Base-by-base conservation (phyloP, 164 flowering plant genomes). In the Cinnamomum micranthum region DNA sequence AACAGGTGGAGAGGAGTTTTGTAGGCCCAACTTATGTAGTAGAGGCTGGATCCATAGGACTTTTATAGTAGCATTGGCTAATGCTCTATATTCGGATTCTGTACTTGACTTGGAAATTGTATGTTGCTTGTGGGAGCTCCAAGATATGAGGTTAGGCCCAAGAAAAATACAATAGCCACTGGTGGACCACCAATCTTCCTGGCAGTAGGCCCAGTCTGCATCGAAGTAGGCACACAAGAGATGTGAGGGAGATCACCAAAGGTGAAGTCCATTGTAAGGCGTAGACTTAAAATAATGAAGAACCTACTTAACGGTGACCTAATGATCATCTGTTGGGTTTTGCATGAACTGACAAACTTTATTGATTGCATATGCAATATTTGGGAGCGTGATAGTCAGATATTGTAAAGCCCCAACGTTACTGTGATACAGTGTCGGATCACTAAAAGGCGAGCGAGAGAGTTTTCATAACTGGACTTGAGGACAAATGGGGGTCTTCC, bases 271-370 rank as follows among this genome's bases (percentile, higher is more conserved):
- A 52, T 1, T 11, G 59, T 0, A 17, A 17, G 17, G 15, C 3
- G 19, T 52, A 9, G 13, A 17, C 59, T 52, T 52, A 2, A 52
- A 5, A 28, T 28, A 28, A 3, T 0, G 31, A 28, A 3, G 31
- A 3, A 28, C 0, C 31, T 5, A 5, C 17, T 11, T 52, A 11
- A 52, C 17, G 59, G 19, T 1, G 0, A 11, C 13, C 19, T 0
- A 12, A 4, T 52, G 13, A 11, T 11, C 2, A 12, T 4, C 5
- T 0, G 17, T 1, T 2, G 19, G 13, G 0, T 17, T 28, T 0
- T 28, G 5, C 4, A 28, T 28, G 31, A 28, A 28, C 0, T 3
- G 31, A 1, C 59, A 52, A 11, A 11, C 15, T 11, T 52, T 17
- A 52, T 52, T 52, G 59, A 52, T 0, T 0, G 59, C 59, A 52